Evolutionary conservation across 495 filamentous ascomycete genomes (phyloP).

Genomic region (Aspergillus conjunctus): DNA sequence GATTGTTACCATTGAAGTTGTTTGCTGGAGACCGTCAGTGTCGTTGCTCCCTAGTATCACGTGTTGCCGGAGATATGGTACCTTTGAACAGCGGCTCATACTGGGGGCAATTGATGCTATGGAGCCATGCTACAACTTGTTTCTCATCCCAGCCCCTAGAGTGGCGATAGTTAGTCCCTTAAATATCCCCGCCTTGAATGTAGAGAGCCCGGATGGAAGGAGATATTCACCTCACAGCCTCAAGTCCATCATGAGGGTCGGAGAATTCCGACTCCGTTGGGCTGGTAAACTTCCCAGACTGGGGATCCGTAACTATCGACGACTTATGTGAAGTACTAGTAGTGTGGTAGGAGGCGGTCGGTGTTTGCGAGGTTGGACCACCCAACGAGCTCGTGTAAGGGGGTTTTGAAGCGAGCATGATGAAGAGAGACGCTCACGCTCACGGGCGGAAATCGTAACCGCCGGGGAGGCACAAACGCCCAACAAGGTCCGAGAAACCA

Average conservation of each 20-base stretch:
- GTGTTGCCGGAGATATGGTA: conserved; percentile 28
- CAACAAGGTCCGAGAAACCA: conserved; percentile 1
- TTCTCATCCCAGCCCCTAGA: conserved; percentile 84
- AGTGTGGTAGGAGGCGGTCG: conserved; percentile 56
- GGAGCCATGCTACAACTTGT: conserved; percentile 84
- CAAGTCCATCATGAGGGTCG: conserved; percentile 63
- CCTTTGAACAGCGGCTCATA: conserved; percentile 90
- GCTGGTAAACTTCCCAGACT: conserved; percentile 73
- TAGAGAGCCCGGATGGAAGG: neutral
- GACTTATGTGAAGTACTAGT: conserved; percentile 49
- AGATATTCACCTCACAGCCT: conserved; percentile 57
- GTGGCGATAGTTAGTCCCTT: neutral
- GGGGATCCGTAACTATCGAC: conserved; percentile 54
- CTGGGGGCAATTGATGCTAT: conserved; percentile 86
- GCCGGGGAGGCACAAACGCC: neutral
- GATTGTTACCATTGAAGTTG: conserved; percentile 93
- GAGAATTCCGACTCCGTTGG: conserved; percentile 96
- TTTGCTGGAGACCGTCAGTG: conserved; percentile 58
- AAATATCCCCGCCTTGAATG: conserved; percentile 26
- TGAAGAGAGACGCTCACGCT: conserved; percentile 21
- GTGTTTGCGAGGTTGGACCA: conserved; percentile 55
- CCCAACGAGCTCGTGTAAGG: conserved; percentile 68
- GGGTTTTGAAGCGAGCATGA: conserved; percentile 85
- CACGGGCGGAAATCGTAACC: neutral
- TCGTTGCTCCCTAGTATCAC: neutral